A percentile compares a stretch with the other conserved stretches of the same genome.
Conservation (phyloP, 2,329 filamentous ascomycete genomes). For the Tolypocladium pustulatum region DNA sequence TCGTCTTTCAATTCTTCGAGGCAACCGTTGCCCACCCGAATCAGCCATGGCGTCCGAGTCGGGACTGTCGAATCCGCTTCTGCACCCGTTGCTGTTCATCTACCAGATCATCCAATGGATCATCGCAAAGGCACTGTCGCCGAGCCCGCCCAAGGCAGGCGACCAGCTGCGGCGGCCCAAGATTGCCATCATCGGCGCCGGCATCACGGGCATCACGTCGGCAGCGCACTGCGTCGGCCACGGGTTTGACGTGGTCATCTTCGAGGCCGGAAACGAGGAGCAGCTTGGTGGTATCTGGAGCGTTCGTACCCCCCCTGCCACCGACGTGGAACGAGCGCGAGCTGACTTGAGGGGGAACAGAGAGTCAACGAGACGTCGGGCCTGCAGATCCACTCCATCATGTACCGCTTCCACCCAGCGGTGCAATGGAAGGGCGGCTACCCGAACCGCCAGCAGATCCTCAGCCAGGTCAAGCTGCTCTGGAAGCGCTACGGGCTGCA, state of each 20-base stretch:
- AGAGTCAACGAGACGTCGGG: constrained; percentile 73
- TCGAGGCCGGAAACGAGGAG: constrained; percentile 59
- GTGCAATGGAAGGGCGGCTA: constrained; percentile 69
- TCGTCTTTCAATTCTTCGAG: background rate
- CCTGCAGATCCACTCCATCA: constrained; percentile 73
- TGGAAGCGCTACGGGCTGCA: constrained; percentile 70
- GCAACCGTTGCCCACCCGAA: background rate
- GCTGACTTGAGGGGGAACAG: constrained; percentile 22
- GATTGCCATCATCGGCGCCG: constrained; percentile 60
- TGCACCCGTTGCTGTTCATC: constrained; percentile 48
- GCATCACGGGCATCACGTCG: constrained; percentile 65
- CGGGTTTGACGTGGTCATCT: constrained; percentile 73
- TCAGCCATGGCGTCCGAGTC: constrained; percentile 20
- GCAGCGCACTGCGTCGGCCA: constrained; percentile 77
- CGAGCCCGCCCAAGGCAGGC: constrained; percentile 52
- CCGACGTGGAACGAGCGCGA: background rate
- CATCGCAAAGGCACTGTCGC: constrained; percentile 55
- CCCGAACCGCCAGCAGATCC: constrained; percentile 64
- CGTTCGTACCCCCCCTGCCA: constrained; percentile 30
- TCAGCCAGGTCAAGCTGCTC: constrained; percentile 58
- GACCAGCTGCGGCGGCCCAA: constrained; percentile 49
- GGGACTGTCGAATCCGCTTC: constrained; percentile 26
- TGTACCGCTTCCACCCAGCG: constrained; percentile 82
- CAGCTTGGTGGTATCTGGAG: constrained; percentile 74
- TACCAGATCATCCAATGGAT: constrained; percentile 58